phyloP scores from a whole-genome alignment of 139 green algal species.

The Tetradesmus lagerheimii region DNA sequence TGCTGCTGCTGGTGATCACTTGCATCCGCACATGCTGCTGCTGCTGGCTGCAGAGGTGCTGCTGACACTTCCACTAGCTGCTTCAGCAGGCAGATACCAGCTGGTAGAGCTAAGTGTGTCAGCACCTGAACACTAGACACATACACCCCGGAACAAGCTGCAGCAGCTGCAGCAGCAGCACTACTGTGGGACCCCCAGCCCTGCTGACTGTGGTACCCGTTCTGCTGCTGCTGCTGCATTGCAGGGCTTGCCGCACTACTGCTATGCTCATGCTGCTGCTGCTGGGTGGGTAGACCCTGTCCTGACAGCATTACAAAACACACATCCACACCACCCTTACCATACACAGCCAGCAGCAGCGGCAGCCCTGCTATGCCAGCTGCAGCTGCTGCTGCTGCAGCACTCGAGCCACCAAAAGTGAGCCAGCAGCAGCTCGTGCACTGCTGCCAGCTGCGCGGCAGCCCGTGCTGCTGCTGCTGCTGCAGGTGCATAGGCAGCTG shows the following conservation, averaged over 20 bases:
- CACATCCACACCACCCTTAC: not conserved
- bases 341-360: slow-evolving; percentile 44
- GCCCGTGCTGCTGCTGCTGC: slow-evolving; percentile 16
- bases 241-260: not conserved
- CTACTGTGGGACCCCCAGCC: too few relatives aligned
- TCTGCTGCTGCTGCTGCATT: slow-evolving; percentile 42
- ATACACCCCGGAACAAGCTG: not conserved
- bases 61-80: slow-evolving; percentile 37
- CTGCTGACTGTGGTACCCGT: not conserved
- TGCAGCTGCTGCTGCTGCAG: slow-evolving; percentile 37
- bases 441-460: slow-evolving; percentile 5
- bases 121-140: slow-evolving; percentile 29
- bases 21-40: slow-evolving; percentile 13
- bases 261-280: slow-evolving; percentile 24
- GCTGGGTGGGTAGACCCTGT: not conserved
- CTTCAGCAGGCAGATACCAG: slow-evolving; percentile 4
- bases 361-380: not conserved
- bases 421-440: slow-evolving; percentile 42
- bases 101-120: slow-evolving; percentile 18
- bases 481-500: slow-evolving; percentile 39
- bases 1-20: slow-evolving; percentile 13
- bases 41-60: not conserved
- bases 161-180: not conserved
- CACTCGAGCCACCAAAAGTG: slow-evolving; percentile 12
- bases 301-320: slow-evolving; percentile 1